Conservation (phyloP, 257 asterid genomes). For the Forsythia suspensa region DNA sequence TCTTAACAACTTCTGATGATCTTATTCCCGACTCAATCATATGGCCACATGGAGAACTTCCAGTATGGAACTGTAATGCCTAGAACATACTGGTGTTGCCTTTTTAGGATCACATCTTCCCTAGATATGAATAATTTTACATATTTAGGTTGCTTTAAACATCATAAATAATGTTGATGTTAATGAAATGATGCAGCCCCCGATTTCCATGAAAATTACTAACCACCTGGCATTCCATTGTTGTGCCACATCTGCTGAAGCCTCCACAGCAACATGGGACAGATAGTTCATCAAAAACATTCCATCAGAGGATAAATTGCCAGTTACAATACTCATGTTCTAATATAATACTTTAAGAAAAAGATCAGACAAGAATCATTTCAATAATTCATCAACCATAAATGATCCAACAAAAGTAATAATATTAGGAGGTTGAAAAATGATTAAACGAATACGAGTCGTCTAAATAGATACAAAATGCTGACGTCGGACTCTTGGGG, state of each 20-base stretch:
- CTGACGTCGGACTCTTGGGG: background rate
- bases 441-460: background rate
- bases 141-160: too few species aligned
- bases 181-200: background rate
- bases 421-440: background rate
- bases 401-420: background rate
- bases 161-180: background rate
- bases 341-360: background rate
- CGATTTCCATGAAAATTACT: too few species aligned
- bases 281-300: background rate
- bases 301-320: background rate
- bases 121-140: too few species aligned
- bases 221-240: background rate
- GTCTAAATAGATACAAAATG: background rate
- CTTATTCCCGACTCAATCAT: too few species aligned
- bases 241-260: background rate
- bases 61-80: too few species aligned
- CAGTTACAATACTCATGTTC: background rate
- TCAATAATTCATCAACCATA: background rate
- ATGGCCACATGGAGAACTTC: too few species aligned
- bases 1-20: background rate
- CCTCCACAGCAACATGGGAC: background rate
- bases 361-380: background rate
- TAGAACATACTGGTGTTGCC: too few species aligned
- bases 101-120: too few species aligned